phyloP scores from a whole-genome alignment of 2,329 filamentous ascomycete species.

The Colletotrichum chrysophilum region DNA sequence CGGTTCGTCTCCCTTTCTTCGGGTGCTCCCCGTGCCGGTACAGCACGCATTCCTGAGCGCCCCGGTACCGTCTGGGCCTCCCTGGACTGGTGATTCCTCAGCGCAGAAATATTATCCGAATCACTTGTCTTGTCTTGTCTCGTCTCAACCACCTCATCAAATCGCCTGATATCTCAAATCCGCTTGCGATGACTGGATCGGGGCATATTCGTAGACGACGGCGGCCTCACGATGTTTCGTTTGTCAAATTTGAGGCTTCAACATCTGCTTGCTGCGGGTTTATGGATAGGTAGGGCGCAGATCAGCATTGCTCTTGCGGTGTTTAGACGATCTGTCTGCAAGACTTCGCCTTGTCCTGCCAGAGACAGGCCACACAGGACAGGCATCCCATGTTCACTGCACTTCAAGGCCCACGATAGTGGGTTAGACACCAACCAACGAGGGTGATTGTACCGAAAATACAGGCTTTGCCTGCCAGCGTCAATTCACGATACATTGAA shows the following conservation, averaged over 20 bases:
- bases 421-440: background rate
- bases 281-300: background rate
- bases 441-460: background rate
- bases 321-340: background rate
- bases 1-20: constrained; percentile 1
- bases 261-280: background rate
- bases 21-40: background rate
- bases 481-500: background rate
- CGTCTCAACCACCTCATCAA: background rate
- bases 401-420: background rate
- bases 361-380: background rate
- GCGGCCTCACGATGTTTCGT: background rate
- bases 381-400: background rate
- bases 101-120: background rate
- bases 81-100: background rate
- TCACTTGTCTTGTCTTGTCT: background rate
- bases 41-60: background rate
- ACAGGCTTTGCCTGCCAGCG: background rate
- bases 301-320: background rate
- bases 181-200: background rate
- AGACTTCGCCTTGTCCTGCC: background rate
- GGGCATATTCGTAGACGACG: background rate
- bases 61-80: background rate
- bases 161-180: background rate
- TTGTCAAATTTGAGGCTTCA: background rate